Base-by-base conservation (phyloP, 1,139 yeast genomes). In the Hansenula anomala region DNA sequence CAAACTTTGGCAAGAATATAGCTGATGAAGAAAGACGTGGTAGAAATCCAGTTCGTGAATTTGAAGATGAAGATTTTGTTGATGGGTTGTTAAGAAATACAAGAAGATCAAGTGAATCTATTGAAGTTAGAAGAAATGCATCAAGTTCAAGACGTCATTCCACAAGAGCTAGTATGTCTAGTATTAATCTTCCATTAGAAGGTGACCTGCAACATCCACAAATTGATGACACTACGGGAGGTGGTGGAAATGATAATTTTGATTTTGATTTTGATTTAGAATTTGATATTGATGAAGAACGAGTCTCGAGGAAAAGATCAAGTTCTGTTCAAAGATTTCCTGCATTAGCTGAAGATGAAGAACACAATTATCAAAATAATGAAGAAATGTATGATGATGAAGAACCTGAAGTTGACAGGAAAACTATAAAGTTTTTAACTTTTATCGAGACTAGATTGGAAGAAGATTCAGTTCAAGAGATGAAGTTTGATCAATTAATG, bases 51-150 rank as follows among this genome's bases (percentile, higher is more conserved):
- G 32, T 34, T 5, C 39, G 27, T 16, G 32, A 22, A 25, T 32
- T 39, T 13, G 16, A 23, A 2, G 5, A 9, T n/a, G 26, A 24
- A 15, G 56, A 52, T 38, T 51, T 54, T 23, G 45, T 54, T 25
- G 52, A 53, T 37, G 45, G 47, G 2, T 28, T 52, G 14, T 25
- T 47, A 32, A 45, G 52, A 35, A 48, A 45, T 36, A 24, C 41
- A 28, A 45, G 58, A 36, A 44, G 55, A 17, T 51, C 56, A 4
- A 47, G 52, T 22, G 43, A 31, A 22, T 51, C 56, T 0, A 42
- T 54, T 30, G 58, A 54, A 33, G 38, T 43, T 6, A 49, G 56
- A 47, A 28, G 36, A 28, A 46, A 48, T 30, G 30, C 39, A 3
- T 46, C 53, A 2, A 12, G 27, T 2, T 37, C 50, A 13, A 49